Evolutionary conservation across 257 asterid species (phyloP), one percentile per base, ranked within the genome.

Genomic region (Solanum virginianum): DNA sequence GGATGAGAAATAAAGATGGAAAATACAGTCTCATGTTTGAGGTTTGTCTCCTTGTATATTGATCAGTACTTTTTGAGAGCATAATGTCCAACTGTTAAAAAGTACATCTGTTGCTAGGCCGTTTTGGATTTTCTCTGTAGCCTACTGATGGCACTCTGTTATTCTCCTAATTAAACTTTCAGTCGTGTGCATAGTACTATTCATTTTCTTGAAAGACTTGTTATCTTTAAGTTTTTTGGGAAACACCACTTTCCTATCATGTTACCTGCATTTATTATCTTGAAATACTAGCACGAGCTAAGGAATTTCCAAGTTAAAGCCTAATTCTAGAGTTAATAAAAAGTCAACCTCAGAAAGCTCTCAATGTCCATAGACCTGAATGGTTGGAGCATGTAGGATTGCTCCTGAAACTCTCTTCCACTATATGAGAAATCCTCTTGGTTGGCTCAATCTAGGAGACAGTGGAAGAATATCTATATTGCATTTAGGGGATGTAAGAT

Each of bases 21-120:
- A 97, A 94, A 87, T 97, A 97, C 93, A 97, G 94, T 90, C 98
- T 97, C 91, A 97, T 97, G 99, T 97, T 97, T 91, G 99, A 97
- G 99, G 99, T 96, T 56, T 89, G 90, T 66, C 89, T 56, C 65
- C 53, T 53, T 79, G 45, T 79, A 29, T 54, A 54, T 55, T 79
- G 49, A 79, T 79, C 66, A 53, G 16, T 17, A 18, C 65, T 29
- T 79, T 17, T 79, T 16, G 65, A 29, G 47, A 53, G 29, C 29
- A 29, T 79, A 15, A 53, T 75, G 62, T 13, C 82, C 10, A 75
- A 75, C 24, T 24, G 62, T 53, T 49, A 26, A 13, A 53, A 79
- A 29, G 49, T 17, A 79, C 83, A 22, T 53, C 22, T 53, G 65
- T 54, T 79, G 82, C 63, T 24, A 53, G 65, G 65, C 47, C 65